These are phyloP conservation scores for Stachybotrys echinatus DNA, from an alignment of 2,329 filamentous ascomycete species.

Conservation along the genomic window DNA sequence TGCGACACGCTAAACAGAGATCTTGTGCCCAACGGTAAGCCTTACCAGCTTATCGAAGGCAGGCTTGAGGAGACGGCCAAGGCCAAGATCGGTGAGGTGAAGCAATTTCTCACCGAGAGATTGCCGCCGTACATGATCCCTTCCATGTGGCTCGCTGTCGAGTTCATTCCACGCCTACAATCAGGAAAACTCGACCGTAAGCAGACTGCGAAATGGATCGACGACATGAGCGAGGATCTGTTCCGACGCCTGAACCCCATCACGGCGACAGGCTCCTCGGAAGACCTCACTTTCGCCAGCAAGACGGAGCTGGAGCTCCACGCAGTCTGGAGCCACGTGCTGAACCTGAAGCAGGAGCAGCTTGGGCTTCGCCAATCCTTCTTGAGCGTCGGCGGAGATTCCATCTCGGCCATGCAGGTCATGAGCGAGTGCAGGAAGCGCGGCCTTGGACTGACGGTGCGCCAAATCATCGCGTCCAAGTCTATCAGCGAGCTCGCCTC, in stretches of 20 bases:
- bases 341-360: conserved; percentile 14
- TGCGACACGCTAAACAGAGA: conserved; percentile 1
- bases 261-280: not conserved
- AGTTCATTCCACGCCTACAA: conserved; percentile 12
- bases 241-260: conserved; percentile 6
- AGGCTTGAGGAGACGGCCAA: conserved; percentile 1
- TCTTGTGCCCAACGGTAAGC: conserved; percentile 1
- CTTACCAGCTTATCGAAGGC: conserved; percentile 7
- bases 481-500: conserved; percentile 10
- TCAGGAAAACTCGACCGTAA: conserved; percentile 14
- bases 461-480: conserved; percentile 19
- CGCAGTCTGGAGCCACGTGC: conserved; percentile 3
- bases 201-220: conserved; percentile 2
- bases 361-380: conserved; percentile 21
- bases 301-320: not conserved
- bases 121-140: conserved; percentile 15
- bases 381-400: conserved; percentile 34
- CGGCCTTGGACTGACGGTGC: conserved; percentile 18
- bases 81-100: conserved; percentile 6
- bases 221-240: conserved; percentile 1
- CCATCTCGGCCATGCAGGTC: conserved; percentile 34
- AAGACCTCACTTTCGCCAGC: conserved; percentile 3
- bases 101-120: conserved; percentile 9
- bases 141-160: conserved; percentile 12
- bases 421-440: conserved; percentile 27